Percentiles rank a stretch among this genome's conserved stretches.
These are phyloP conservation scores for Ligustrum vulgare DNA, from an alignment of 257 asterid species.

Conservation along the genomic window DNA sequence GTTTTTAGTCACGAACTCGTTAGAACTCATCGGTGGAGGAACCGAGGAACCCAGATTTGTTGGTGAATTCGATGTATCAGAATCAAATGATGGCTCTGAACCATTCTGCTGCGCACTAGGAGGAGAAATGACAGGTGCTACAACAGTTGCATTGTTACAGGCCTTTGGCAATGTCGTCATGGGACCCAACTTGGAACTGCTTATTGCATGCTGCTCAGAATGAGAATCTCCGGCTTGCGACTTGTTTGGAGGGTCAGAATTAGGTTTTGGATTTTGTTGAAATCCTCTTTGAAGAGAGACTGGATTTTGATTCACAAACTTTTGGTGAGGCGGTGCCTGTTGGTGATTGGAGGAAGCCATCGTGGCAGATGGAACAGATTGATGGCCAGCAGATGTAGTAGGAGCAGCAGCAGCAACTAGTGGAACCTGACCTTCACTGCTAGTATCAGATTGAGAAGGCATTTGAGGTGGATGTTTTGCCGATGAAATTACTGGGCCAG, in stretches of 20 bases:
- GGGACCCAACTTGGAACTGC: constrained; percentile 47
- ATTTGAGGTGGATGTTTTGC: constrained; percentile 48
- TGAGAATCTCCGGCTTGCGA: constrained; percentile 50
- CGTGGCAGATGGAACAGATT: constrained; percentile 43
- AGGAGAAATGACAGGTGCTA: constrained; percentile 39
- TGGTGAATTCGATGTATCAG: constrained; percentile 40
- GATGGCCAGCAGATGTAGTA: constrained; percentile 40
- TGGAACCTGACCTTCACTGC: constrained; percentile 49
- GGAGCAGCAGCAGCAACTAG: constrained; percentile 41
- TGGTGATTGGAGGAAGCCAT: constrained; percentile 50
- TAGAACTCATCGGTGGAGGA: constrained; percentile 39
- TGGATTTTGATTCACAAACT: constrained; percentile 51
- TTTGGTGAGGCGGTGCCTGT: constrained; percentile 51
- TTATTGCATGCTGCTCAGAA: constrained; percentile 46
- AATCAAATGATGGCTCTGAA: constrained; percentile 51
- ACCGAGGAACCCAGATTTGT: constrained; percentile 45
- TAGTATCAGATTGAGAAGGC: constrained; percentile 48
- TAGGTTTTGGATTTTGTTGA: constrained; percentile 48
- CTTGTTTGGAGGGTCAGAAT: constrained; percentile 39
- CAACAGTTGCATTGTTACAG: constrained; percentile 39
- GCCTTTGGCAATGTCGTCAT: constrained; percentile 38
- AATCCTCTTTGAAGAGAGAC: constrained; percentile 45
- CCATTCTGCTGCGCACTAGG: constrained; percentile 45
- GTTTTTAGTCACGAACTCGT: constrained; percentile 45
- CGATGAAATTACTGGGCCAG: constrained; percentile 50